Evolutionary conservation across 768 basidiomycete species (phyloP), one percentile per base, ranked within the genome.

Genomic region (Pisolithus marmoratus): DNA sequence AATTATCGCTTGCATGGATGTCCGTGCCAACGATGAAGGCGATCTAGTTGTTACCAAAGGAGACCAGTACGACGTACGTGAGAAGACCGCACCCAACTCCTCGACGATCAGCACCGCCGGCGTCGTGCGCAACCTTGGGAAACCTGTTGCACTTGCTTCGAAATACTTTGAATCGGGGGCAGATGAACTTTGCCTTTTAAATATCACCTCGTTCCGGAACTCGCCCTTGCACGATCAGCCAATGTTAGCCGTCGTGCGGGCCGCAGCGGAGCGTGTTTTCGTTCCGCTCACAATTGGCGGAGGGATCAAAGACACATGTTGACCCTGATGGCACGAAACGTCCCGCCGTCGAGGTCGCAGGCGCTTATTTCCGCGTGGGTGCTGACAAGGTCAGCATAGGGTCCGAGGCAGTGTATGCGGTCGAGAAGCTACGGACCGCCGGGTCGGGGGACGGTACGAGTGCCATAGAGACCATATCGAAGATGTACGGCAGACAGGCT

Each of bases 381-480:
- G 96, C 96, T 8, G 96, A 99, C 74, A 99, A 99, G 72, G 94
- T 99, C 45, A 94, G 90, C 65, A 94, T 99, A 66, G 95, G 95
- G 17, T 89, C 87, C 26, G 96, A 99, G 60, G 95, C 96, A 1
- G 96, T 98, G 17, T 83, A 87, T 56, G 91, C 94, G 22, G 94
- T 96, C 50, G 95, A 98, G 72, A 82, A 80, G 53, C 72, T 94
- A 57, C 80, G 81, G 37, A 72, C 72, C 4, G 69, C 67, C 17
- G 74, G 77, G 17, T 70, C 71, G 53, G 76, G 76, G 6, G 82
- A 85, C 52, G 90, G 90, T 12, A 81, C 78, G 46, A 93, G 91
- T 58, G 89, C 87, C 15, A 96, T 99, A 61, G 94, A 96, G 73
- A 85, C 84, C 8, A 98, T 99, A 63, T 89, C 94, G 3, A 75